A percentile compares a stretch with the other conserved stretches of the same genome.
Conservation (phyloP, 139 green algal species). For the Desmodesmus armatus region DNA sequence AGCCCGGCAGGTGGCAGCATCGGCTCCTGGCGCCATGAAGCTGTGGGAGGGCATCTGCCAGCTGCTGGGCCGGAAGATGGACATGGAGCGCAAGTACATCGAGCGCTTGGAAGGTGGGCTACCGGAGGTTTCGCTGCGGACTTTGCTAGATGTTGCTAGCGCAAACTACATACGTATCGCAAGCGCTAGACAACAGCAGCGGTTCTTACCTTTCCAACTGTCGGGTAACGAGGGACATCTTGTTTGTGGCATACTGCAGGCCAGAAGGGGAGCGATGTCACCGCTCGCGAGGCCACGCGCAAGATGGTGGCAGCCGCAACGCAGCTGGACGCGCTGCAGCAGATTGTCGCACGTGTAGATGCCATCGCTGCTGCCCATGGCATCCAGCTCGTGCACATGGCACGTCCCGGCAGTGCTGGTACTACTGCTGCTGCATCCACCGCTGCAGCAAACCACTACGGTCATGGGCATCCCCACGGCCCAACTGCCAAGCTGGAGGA, state of each 20-base stretch:
- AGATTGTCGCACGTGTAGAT: conserved; percentile 55
- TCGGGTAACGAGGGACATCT: too few relatives aligned
- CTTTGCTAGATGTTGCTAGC: too few relatives aligned
- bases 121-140: too few relatives aligned
- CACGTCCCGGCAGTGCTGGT: conserved; percentile 40
- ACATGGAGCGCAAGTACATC: conserved; percentile 84
- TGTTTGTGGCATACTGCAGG: conserved; percentile 46
- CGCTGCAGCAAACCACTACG: conserved; percentile 22
- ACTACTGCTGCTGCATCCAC: conserved; percentile 21
- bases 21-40: conserved; percentile 38
- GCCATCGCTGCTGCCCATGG: conserved; percentile 14
- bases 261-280: conserved; percentile 81
- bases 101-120: conserved; percentile 75
- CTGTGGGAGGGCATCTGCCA: conserved; percentile 78
- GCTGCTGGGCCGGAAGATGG: conserved; percentile 75
- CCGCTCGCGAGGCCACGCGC: conserved; percentile 71
- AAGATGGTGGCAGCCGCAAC: conserved; percentile 65
- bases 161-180: too few relatives aligned
- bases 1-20: conserved; percentile 17
- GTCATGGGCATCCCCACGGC: too few relatives aligned
- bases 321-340: conserved; percentile 66
- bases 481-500: background rate
- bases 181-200: too few relatives aligned
- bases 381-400: background rate
- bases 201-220: too few relatives aligned